Conservation (phyloP, 2,329 filamentous ascomycete genomes). For the Alternaria gansuensis region DNA sequence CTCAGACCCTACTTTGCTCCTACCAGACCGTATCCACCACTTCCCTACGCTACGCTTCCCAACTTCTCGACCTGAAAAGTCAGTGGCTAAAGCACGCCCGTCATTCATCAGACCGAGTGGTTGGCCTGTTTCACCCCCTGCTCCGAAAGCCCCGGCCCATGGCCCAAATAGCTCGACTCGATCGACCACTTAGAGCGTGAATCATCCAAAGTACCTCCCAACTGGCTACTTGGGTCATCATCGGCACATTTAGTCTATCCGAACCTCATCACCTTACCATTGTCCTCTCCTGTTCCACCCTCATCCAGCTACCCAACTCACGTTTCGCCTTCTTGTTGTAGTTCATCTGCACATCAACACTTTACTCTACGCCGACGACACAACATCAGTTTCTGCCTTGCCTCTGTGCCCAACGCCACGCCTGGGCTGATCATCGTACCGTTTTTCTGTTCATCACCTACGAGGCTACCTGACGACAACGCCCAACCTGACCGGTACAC, state of each 20-base stretch:
- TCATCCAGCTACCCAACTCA: conserved; percentile 33
- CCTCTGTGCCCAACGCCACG: conserved; percentile 40
- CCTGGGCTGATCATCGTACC: conserved; percentile 29
- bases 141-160: conserved; percentile 39
- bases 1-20: conserved; percentile 45
- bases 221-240: conserved; percentile 47
- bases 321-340: conserved; percentile 32
- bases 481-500: conserved; percentile 32
- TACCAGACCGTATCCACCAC: conserved; percentile 43
- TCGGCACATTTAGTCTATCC: conserved; percentile 48
- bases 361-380: conserved; percentile 24
- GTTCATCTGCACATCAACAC: conserved; percentile 26
- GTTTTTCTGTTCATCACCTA: conserved; percentile 22
- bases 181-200: conserved; percentile 51
- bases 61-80: conserved; percentile 37
- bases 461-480: conserved; percentile 27
- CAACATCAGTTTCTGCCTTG: conserved; percentile 38
- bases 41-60: conserved; percentile 41
- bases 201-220: conserved; percentile 42
- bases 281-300: conserved; percentile 37
- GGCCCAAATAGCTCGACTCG: conserved; percentile 50
- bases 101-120: conserved; percentile 48
- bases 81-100: conserved; percentile 51
- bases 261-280: conserved; percentile 41
- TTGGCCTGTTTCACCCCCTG: conserved; percentile 52